Percentiles rank a stretch among this genome's conserved stretches.
Evolutionary conservation across 345 rosid genomes (phyloP).

Genomic region (Brassica incana): DNA sequence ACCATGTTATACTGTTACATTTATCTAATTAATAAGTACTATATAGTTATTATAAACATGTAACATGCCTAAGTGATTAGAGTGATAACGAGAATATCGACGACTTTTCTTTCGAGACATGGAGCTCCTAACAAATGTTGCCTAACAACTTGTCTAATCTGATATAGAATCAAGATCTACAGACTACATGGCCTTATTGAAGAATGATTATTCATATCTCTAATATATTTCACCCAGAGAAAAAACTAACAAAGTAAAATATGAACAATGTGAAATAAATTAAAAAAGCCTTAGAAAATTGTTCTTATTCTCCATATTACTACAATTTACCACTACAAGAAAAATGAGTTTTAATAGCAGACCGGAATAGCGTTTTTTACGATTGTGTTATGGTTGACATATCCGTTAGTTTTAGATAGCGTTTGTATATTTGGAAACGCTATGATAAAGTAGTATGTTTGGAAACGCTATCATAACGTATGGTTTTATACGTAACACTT

Average conservation of each 20-base stretch:
- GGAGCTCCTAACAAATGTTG: slow-evolving; percentile 11
- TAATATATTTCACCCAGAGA: not conserved
- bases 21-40: slow-evolving; percentile 6
- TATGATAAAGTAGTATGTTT: no score
- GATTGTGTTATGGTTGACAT: no score
- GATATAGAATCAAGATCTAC: not conserved
- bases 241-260: not conserved
- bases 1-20: slow-evolving; percentile 7
- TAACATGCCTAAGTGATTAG: slow-evolving; percentile 33
- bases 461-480: no score
- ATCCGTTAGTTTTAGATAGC: no score
- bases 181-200: not conserved
- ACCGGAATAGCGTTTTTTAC: no score
- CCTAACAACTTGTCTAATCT: slow-evolving; percentile 30
- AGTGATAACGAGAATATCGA: slow-evolving; percentile 26
- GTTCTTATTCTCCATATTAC: not conserved
- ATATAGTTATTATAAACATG: slow-evolving; percentile 31
- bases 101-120: slow-evolving; percentile 22
- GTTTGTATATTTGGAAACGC: no score
- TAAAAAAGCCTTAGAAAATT: not conserved
- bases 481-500: no score
- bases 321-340: no score
- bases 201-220: not conserved
- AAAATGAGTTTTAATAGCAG: no score
- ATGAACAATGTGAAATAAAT: not conserved